Conservation (phyloP, 768 basidiomycete genomes). For the Guyanaporus albipodus region DNA sequence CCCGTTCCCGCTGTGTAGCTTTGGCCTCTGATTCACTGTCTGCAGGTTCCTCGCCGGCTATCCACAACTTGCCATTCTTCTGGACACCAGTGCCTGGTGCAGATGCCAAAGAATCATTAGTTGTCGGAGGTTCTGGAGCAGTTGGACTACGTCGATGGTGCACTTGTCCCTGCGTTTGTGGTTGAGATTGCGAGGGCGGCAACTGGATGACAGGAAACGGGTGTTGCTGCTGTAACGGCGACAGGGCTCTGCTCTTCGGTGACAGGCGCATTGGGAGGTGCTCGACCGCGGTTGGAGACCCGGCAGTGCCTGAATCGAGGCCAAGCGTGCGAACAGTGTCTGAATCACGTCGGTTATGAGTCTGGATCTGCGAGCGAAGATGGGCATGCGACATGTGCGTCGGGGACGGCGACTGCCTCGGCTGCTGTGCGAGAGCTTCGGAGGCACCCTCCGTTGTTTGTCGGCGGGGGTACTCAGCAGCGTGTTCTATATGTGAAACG, state of each 20-base stretch:
- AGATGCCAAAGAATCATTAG: slow-evolving; percentile 29
- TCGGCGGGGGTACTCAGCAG: slow-evolving; percentile 22
- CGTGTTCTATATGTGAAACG: slow-evolving; percentile 22
- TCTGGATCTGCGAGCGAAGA: slow-evolving; percentile 31
- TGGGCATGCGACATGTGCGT: slow-evolving; percentile 35
- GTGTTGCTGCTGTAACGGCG: slow-evolving; percentile 26
- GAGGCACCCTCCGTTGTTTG: slow-evolving; percentile 9
- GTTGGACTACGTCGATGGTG: slow-evolving; percentile 70
- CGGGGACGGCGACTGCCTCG: slow-evolving; percentile 55
- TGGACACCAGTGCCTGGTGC: slow-evolving; percentile 15
- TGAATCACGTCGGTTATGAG: slow-evolving; percentile 68
- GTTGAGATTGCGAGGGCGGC: slow-evolving; percentile 19
- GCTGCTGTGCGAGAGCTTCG: slow-evolving; percentile 23
- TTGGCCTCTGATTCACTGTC: slow-evolving; percentile 35
- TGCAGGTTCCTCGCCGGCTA: slow-evolving; percentile 40
- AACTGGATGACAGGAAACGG: slow-evolving; percentile 25
- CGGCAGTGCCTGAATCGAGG: slow-evolving; percentile 35
- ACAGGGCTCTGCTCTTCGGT: slow-evolving; percentile 25
- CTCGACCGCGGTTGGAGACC: slow-evolving; percentile 56
- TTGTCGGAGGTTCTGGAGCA: slow-evolving; percentile 55
- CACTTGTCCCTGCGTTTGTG: slow-evolving; percentile 25
- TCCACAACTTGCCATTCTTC: slow-evolving; percentile 43
- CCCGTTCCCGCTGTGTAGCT: slow-evolving; percentile 22
- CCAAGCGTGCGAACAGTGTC: slow-evolving; percentile 63
- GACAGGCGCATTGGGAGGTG: slow-evolving; percentile 28